A percentile compares a stretch with the other conserved stretches of the same genome.
Evolutionary conservation across 225 moss, liverwort and hornwort genomes (phyloP).

Genomic region (Neckera pumila): DNA sequence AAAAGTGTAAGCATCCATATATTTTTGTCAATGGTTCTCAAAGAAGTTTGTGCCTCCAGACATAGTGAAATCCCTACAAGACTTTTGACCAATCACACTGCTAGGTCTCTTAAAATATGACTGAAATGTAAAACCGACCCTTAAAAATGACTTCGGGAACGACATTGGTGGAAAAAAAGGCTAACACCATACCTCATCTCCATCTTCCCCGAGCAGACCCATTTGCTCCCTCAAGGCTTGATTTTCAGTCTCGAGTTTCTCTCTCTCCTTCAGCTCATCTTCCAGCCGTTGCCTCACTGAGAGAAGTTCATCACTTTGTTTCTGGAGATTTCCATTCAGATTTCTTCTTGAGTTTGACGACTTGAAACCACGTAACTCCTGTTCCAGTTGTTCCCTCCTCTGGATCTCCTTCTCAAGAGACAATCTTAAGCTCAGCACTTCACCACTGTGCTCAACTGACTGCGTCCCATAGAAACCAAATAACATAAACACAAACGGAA

Average conservation of each 20-base stretch:
- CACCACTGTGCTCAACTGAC: constrained; percentile 26
- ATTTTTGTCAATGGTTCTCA: not conserved
- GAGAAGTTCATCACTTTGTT: constrained; percentile 55
- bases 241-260: constrained; percentile 43
- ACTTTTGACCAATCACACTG: not conserved
- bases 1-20: not conserved
- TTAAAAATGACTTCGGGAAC: not conserved
- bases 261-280: constrained; percentile 42
- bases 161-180: not conserved
- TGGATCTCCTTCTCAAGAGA: constrained; percentile 40
- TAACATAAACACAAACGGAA: not conserved
- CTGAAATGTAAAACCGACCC: not conserved
- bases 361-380: constrained; percentile 24
- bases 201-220: constrained; percentile 48
- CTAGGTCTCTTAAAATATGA: not conserved
- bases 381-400: constrained; percentile 38
- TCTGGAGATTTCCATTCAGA: constrained; percentile 35
- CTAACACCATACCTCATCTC: constrained; percentile 44
- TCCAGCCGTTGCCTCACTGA: constrained; percentile 42
- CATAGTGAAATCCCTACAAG: not conserved
- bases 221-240: constrained; percentile 62
- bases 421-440: constrained; percentile 22
- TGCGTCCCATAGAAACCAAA: not conserved
- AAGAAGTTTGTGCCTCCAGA: not conserved
- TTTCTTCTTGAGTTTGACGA: constrained; percentile 28